Base-by-base conservation (phyloP, 208 protist species). In the Lotmaria passim region DNA sequence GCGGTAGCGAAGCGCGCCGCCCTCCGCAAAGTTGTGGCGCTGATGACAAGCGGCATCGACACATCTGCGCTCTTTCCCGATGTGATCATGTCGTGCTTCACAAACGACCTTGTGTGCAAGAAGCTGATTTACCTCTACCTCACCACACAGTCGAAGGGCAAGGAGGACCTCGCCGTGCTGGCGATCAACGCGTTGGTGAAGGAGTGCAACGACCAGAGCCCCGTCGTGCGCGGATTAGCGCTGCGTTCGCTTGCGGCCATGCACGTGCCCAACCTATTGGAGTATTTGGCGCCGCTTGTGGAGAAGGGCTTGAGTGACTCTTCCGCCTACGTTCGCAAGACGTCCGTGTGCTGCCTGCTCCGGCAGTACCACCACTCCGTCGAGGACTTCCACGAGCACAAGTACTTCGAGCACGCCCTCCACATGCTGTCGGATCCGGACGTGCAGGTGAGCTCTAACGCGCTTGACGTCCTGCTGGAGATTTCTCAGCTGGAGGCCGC, bases 101-200 rank as follows among this genome's bases (percentile, higher is more conserved):
- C 97, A 6, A 87, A 87, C 26, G 95, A 99, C 67, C 41, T 99
- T n/a, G 91, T 98, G 10, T 89, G 95, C 56, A 99, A 99, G 73
- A 99, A 99, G 82, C 86, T 99, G 46, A 93, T 98, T 5, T 99
- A 99, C 81, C 87, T 98, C 28, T 99, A 98, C 60, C 81, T 99
- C 8, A 86, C 73, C 26, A 94, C 89, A 43, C 96, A 99, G 66
- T 97, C 98, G 1, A 81, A 90, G 44, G 73, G 77, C 23, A 97
- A 98, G 65, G 61, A 87, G 0, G 97, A 99, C 14, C 51, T 98
- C 4, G 86, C 97, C 24, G 79, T 99, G 14, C 79, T 99, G 0
- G 87, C 83, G 23, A 95, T 99, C 70, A 99, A 99, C 84, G 98
- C 98, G 8, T 81, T 98, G 7, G 87, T 94, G 68, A 98, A 97